Base-by-base conservation (phyloP, 192 early-diverging fungal species). In the Endogone sp. region DNA sequence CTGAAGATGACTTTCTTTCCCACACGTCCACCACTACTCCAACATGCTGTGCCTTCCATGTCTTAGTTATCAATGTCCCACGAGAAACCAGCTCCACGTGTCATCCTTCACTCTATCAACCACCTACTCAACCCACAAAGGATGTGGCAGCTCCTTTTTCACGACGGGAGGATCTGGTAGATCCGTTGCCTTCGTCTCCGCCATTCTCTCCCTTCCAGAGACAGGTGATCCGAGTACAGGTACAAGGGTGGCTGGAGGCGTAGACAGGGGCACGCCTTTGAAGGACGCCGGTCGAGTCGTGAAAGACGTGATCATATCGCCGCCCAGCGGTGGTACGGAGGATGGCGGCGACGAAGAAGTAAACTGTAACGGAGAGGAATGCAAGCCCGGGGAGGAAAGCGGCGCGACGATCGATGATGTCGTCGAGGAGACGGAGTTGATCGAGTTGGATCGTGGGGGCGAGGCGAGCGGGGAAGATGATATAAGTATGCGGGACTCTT, bases 401-500 rank as follows among this genome's bases (percentile, higher is more conserved):
- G 37, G 37, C 4, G 37, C 29, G 60, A 62, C 60, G n/a, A 62
- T 62, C 60, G 20, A 62, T n/a, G 37, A 44, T 44, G 37, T n/a
- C 29, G 60, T 27, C 2, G 60, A 62, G 2, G 26, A 27, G 3
- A 27, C n/a, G 2, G 60, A 27, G 4, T 62, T 30, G 16, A 4
- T 27, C 20, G 60, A 29, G n/a, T 62, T 62, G 26, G 60, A 29
- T 62, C 27, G 27, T 2, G 60, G 26, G 29, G 29, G 4, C 60
- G 60, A 2, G 2, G 60, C n/a, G 27, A 62, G n/a, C 29, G 26
- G 27, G 20, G 27, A 30, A 20, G 29, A 29, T 3, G 60, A 4
- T 22, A 16, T n/a, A 16, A 3, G 10, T 6, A 29, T 62, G 27
- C 60, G 60, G 11, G 29, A 62, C 22, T 29, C 29, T 22, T 27